Evolutionary conservation across 2,329 filamentous ascomycete species (phyloP).

Genomic region (Aphanocladium album): DNA sequence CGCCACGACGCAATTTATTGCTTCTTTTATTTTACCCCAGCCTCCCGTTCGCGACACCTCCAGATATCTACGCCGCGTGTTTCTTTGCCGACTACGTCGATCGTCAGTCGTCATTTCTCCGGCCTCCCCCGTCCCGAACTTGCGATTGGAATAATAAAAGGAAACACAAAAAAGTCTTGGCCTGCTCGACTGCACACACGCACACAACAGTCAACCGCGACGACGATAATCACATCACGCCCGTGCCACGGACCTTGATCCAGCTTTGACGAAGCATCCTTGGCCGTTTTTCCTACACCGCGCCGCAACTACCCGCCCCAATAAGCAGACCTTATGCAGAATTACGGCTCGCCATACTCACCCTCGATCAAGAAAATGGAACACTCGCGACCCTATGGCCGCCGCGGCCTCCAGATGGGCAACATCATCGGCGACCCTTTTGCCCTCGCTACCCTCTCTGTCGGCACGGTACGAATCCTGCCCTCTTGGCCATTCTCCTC

Average conservation of each 20-base stretch:
- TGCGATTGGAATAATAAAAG: background rate
- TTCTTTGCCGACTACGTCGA: slow-evolving; percentile 8
- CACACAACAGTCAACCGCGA: background rate
- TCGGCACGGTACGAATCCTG: slow-evolving; percentile 66
- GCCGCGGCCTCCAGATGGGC: slow-evolving; percentile 65
- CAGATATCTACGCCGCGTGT: background rate
- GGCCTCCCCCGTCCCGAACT: slow-evolving; percentile 3
- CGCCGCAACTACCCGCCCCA: background rate
- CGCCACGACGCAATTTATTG: background rate
- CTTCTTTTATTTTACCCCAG: background rate
- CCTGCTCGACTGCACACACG: too few relatives aligned
- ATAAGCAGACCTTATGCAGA: slow-evolving; percentile 53
- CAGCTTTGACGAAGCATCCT: background rate
- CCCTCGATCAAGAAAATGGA: slow-evolving; percentile 80
- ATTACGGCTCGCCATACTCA: slow-evolving; percentile 67
- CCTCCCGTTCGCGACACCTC: background rate
- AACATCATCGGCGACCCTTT: slow-evolving; percentile 97
- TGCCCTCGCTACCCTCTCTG: slow-evolving; percentile 88
- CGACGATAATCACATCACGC: background rate
- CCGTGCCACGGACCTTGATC: background rate
- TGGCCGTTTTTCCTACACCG: background rate
- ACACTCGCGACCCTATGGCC: slow-evolving; percentile 54
- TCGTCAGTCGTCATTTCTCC: slow-evolving; percentile 7
- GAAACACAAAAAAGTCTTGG: background rate
- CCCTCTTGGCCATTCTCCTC: background rate